Evolutionary conservation across 306 rosid genomes (phyloP).

Genomic region (Lathyrus tuberosus): DNA sequence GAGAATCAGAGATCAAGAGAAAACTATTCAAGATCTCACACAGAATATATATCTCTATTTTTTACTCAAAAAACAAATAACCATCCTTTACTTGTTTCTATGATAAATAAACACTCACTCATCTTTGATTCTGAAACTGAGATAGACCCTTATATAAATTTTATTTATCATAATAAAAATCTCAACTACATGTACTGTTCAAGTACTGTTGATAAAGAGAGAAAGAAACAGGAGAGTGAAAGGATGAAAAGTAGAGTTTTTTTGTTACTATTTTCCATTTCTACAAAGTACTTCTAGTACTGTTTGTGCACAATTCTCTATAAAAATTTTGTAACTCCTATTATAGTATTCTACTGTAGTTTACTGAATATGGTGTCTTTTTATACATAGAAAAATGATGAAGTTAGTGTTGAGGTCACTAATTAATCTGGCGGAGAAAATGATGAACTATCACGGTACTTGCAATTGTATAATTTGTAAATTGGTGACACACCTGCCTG

Average conservation of each 20-base stretch:
- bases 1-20: conserved; percentile 64
- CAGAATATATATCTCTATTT: too few relatives aligned
- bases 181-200: conserved; percentile 30
- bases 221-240: conserved; percentile 29
- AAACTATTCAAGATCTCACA: conserved; percentile 64
- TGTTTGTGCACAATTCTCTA: conserved; percentile 52
- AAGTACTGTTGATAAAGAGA: conserved; percentile 33
- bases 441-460: conserved; percentile 40
- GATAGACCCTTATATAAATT: conserved; percentile 1
- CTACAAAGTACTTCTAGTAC: background rate
- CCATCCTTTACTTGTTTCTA: too few relatives aligned
- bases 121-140: conserved; percentile 12
- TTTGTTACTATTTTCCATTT: conserved; percentile 25
- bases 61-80: too few relatives aligned
- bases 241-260: conserved; percentile 38
- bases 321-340: background rate
- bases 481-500: background rate
- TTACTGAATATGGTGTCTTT: conserved; percentile 4
- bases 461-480: conserved; percentile 23
- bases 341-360: conserved; percentile 27
- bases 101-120: background rate
- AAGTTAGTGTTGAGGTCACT: conserved; percentile 49
- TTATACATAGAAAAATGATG: conserved; percentile 20
- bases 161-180: conserved; percentile 1
- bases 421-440: conserved; percentile 50